phyloP scores from a whole-genome alignment of 1,284 basidiomycete genomes.

The Veloboletus limbatus region DNA sequence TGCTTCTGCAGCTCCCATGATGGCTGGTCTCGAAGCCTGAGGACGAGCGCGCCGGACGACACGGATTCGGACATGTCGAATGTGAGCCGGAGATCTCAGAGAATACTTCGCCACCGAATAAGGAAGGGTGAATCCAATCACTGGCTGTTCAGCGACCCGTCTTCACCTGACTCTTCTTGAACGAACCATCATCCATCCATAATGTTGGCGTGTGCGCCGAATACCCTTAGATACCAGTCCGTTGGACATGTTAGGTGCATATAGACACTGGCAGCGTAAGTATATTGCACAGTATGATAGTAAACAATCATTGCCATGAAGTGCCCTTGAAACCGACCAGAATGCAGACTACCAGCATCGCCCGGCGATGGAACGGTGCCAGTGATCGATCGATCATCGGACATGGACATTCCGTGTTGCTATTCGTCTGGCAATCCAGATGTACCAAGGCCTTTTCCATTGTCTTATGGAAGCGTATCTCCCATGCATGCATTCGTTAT shows the following conservation, averaged over 20 bases:
- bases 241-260: neutral
- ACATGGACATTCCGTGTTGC: no score
- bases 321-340: no score
- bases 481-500: no score
- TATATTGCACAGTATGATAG: neutral
- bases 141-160: constrained; percentile 18
- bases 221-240: neutral
- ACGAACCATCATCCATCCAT: neutral
- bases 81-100: constrained; percentile 6
- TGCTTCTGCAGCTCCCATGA: neutral
- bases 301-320: neutral
- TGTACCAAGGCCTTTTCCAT: no score
- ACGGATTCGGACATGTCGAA: constrained; percentile 25
- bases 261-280: neutral
- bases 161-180: constrained; percentile 17
- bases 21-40: constrained; percentile 16
- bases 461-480: no score
- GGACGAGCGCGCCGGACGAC: constrained; percentile 4
- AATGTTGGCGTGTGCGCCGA: neutral
- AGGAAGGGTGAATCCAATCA: neutral
- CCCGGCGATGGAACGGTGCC: no score
- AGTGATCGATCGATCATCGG: no score
- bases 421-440: no score
- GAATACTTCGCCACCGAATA: constrained; percentile 4
- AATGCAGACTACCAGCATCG: no score